Percentiles rank a stretch among this genome's conserved stretches.
phyloP scores from a whole-genome alignment of 2,329 filamentous ascomycete genomes.

The Colletotrichum australisinense region DNA sequence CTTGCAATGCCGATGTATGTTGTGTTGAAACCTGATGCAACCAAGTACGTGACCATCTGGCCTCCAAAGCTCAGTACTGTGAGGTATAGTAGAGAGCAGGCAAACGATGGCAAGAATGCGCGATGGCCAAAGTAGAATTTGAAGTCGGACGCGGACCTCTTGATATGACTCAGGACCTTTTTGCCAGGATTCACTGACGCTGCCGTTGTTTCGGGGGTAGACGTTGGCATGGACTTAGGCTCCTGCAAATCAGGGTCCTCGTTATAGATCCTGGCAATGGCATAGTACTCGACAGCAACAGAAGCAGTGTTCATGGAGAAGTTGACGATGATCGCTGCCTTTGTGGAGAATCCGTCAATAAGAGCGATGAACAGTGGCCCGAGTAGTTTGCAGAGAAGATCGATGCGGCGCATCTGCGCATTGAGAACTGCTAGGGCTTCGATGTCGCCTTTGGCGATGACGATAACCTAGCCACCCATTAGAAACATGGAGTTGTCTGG shows the following conservation, averaged over 20 bases:
- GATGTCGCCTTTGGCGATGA: slow-evolving; percentile 41
- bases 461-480: slow-evolving; percentile 50
- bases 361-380: slow-evolving; percentile 67
- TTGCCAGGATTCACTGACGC: not conserved
- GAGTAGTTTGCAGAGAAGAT: slow-evolving; percentile 68
- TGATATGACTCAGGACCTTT: not conserved
- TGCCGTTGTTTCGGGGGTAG: not conserved
- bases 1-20: slow-evolving; percentile 59
- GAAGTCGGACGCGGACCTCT: slow-evolving; percentile 39
- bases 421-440: slow-evolving; percentile 55
- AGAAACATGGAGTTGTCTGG: accelerated
- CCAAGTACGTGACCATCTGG: slow-evolving; percentile 69
- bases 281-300: slow-evolving; percentile 62
- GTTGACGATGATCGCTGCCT: slow-evolving; percentile 59
- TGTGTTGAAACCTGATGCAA: slow-evolving; percentile 58
- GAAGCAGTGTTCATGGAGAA: slow-evolving; percentile 62
- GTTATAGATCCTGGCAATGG: slow-evolving; percentile 53
- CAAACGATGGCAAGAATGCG: slow-evolving; percentile 66
- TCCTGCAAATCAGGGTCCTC: slow-evolving; percentile 42
- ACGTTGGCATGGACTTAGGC: slow-evolving; percentile 25
- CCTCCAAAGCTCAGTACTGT: slow-evolving; percentile 63
- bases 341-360: slow-evolving; percentile 60
- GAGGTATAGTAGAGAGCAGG: slow-evolving; percentile 65
- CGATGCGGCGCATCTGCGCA: slow-evolving; percentile 71
- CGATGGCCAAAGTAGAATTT: slow-evolving; percentile 58